Evolutionary conservation across 129 eudicot genomes (phyloP).

Genomic region (Pittosporum tobira): DNA sequence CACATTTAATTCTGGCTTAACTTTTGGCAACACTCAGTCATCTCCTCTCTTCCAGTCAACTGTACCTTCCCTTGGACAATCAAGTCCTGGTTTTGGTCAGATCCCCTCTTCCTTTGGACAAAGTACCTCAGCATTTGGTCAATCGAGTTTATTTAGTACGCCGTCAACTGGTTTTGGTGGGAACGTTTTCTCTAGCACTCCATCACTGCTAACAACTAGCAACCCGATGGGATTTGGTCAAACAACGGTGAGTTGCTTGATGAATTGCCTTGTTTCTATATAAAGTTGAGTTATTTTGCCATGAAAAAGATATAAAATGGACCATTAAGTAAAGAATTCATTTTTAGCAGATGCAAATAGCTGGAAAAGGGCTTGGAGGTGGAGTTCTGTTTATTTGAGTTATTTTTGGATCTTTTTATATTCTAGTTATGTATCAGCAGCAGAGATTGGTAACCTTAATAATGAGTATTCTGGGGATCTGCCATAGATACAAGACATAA

Average conservation of each 20-base stretch:
- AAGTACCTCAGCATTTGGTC: conserved; percentile 46
- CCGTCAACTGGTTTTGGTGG: conserved; percentile 62
- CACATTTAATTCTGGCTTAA: conserved; percentile 46
- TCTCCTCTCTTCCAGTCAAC: conserved; percentile 69
- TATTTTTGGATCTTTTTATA: no score
- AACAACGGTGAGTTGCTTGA: conserved; percentile 51
- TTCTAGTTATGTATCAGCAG: no score
- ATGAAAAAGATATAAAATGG: no score
- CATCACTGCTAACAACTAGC: conserved; percentile 33
- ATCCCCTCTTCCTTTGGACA: conserved; percentile 50
- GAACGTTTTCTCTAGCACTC: conserved; percentile 47
- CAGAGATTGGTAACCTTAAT: no score
- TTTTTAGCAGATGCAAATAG: no score
- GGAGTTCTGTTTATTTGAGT: no score
- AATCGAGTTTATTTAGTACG: conserved; percentile 43
- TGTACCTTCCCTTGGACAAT: conserved; percentile 63
- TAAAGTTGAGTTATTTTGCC: no score
- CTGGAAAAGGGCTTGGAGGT: no score
- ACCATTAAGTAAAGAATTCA: no score
- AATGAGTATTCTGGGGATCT: no score
- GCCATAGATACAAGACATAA: no score
- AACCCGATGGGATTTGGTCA: conserved; percentile 48
- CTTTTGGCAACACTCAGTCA: conserved; percentile 61
- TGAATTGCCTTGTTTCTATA: no score
- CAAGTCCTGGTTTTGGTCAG: conserved; percentile 61